Evolutionary conservation across 2,329 filamentous ascomycete species (phyloP), one percentile per base, ranked within the genome.

Genomic region (Fusarium mundagurra): DNA sequence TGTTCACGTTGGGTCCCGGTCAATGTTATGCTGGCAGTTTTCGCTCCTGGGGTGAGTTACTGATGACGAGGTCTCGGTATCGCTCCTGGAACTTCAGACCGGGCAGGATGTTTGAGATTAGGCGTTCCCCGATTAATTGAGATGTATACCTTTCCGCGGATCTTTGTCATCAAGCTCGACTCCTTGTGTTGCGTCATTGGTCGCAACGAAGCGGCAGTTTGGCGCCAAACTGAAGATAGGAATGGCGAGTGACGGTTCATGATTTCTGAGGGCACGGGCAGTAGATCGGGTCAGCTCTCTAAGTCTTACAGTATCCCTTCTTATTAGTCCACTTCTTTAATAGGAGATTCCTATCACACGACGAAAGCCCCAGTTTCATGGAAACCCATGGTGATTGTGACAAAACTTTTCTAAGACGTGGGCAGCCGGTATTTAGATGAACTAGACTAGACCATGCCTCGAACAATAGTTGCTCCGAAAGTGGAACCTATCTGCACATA

Each of bases 51-150:
- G 62, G 66, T 71, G 59, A 67, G 57, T 48, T 68, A 60, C 64
- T 70, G 73, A 64, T 60, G 67, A 68, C 55, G 44, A 61, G 65
- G 57, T 70, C 60, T 76, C 65, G 62, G 77, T 61, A 65, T 63
- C 59, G 64, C 65, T 72, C 48, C 67, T 66, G 63, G 66, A 70
- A 76, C 51, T 69, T 74, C 58, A 72, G 76, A 51, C 74, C 71
- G 76, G 77, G 67, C 77, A 69, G 73, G 73, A 84, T 85, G 83
- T 87, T 86, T 85, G 84, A 82, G 80, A 82, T 80, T 79, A 80
- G 82, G 84, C 84, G 84, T 86, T 86, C 80, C 60, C 81, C 82
- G 78, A 84, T 81, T 86, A 86, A 86, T 86, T 81, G 81, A 86
- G 73, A 81, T 80, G 72, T 75, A 73, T 77, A 75, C 76, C 76